Conservation (phyloP, 768 basidiomycete genomes). For the Trametes cubensis region DNA sequence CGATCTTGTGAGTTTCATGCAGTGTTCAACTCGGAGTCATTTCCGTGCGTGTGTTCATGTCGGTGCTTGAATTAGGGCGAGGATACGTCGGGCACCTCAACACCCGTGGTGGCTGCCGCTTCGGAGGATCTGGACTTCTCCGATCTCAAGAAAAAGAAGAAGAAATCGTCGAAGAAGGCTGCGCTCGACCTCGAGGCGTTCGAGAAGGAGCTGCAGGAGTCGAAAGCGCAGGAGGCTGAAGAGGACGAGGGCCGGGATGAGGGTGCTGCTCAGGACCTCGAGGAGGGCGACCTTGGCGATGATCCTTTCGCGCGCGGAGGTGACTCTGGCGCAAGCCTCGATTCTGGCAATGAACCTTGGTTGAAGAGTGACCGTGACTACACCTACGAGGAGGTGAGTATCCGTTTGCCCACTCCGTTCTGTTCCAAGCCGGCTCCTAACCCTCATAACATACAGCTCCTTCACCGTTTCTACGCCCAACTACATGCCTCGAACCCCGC, state of each 20-base stretch:
- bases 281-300: slow-evolving; percentile 86
- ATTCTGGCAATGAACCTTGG: slow-evolving; percentile 86
- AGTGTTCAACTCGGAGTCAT: not conserved
- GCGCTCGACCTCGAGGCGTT: slow-evolving; percentile 91
- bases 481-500: slow-evolving; percentile 95
- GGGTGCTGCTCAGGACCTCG: slow-evolving; percentile 58
- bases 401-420: not conserved
- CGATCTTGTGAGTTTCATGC: slow-evolving; percentile 60
- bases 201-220: slow-evolving; percentile 84
- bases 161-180: slow-evolving; percentile 86
- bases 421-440: not conserved
- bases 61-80: slow-evolving; percentile 30
- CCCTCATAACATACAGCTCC: slow-evolving; percentile 55
- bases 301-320: slow-evolving; percentile 72
- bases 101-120: slow-evolving; percentile 43
- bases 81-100: slow-evolving; percentile 68
- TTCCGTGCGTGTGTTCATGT: not conserved
- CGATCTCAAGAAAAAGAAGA: slow-evolving; percentile 97
- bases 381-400: slow-evolving; percentile 84
- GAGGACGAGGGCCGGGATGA: slow-evolving; percentile 65
- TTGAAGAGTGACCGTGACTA: slow-evolving; percentile 92
- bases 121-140: slow-evolving; percentile 90
- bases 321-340: slow-evolving; percentile 59
- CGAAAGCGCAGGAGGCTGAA: slow-evolving; percentile 60
- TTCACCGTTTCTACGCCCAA: slow-evolving; percentile 88